Percentiles rank a stretch among this genome's conserved stretches.
Conservation (phyloP, 2,329 filamentous ascomycete species). For the Akanthomyces uredinophilus region DNA sequence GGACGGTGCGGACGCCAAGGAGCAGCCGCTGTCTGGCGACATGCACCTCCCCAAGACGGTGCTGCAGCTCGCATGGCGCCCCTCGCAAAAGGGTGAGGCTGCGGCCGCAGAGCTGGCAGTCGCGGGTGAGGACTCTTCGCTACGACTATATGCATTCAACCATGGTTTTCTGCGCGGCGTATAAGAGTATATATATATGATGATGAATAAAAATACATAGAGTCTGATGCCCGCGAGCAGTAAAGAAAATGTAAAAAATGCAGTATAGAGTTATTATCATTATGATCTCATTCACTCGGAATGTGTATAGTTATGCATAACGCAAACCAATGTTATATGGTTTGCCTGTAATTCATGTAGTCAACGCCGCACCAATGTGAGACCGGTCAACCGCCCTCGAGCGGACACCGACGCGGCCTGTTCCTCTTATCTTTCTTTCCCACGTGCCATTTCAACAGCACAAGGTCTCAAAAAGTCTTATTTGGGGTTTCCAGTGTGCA, state of each 20-base stretch:
- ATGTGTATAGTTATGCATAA: constrained; percentile 10
- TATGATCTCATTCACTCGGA: constrained; percentile 4
- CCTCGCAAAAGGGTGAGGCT: constrained; percentile 28
- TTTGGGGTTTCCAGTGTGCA: neutral
- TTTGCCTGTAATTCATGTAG: neutral
- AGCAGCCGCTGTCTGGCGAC: constrained; percentile 30
- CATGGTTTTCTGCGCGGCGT: constrained; percentile 21
- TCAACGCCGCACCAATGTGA: neutral
- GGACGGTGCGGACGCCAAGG: constrained; percentile 34
- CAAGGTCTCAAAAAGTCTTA: no score
- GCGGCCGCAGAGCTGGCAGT: constrained; percentile 41
- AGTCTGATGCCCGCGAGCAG: neutral
- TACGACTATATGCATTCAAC: constrained; percentile 50
- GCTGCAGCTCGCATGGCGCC: constrained; percentile 66
- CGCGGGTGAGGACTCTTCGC: constrained; percentile 56
- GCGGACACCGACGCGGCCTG: neutral
- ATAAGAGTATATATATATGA: neutral
- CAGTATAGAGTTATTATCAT: constrained; percentile 12
- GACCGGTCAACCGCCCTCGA: neutral
- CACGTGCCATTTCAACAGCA: neutral
- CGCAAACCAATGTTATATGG: neutral
- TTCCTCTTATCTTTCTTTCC: neutral
- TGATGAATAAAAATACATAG: neutral
- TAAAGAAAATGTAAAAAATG: neutral
- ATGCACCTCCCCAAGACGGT: constrained; percentile 59